phyloP scores from a whole-genome alignment of 176 grass and related monocot genomes.

The Rhipidocladum racemiflorum region DNA sequence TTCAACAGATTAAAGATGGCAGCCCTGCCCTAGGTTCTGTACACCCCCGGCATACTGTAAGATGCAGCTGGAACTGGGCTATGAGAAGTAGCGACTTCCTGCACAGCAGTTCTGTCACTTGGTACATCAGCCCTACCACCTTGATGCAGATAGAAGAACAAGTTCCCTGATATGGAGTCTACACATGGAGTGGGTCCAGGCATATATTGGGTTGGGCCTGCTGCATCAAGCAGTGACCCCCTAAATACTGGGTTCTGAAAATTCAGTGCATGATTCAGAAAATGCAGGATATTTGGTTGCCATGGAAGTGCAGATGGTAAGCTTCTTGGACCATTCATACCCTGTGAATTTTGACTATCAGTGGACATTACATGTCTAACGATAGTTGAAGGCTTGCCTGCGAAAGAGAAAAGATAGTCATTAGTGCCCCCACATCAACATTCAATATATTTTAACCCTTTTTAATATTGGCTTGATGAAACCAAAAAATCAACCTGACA shows the following conservation, averaged over 20 bases:
- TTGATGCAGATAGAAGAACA: slow-evolving; percentile 11
- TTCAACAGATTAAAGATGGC: background rate
- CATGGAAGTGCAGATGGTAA: slow-evolving; percentile 3
- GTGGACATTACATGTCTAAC: background rate
- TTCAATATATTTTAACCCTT: background rate
- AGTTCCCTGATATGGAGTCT: background rate
- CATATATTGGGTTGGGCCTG: background rate
- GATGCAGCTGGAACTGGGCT: background rate
- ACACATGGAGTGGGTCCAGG: background rate
- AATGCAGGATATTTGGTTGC: slow-evolving; percentile 2
- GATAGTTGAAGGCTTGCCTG: slow-evolving; percentile 32
- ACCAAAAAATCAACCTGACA: slow-evolving; percentile 2
- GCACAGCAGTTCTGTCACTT: background rate
- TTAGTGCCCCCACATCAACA: background rate
- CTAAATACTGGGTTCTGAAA: slow-evolving; percentile 9
- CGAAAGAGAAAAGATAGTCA: background rate
- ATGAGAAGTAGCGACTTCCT: slow-evolving; percentile 18
- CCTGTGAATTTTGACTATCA: background rate
- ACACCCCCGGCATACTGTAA: background rate
- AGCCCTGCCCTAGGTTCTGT: background rate
- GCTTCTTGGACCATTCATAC: slow-evolving; percentile 22
- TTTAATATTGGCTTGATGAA: background rate
- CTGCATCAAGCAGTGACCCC: slow-evolving; percentile 10
- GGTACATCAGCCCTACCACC: slow-evolving; percentile 10
- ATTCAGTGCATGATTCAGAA: background rate